Conservation (phyloP, 2,329 filamentous ascomycete genomes). For the Aspergillus luchuensis region DNA sequence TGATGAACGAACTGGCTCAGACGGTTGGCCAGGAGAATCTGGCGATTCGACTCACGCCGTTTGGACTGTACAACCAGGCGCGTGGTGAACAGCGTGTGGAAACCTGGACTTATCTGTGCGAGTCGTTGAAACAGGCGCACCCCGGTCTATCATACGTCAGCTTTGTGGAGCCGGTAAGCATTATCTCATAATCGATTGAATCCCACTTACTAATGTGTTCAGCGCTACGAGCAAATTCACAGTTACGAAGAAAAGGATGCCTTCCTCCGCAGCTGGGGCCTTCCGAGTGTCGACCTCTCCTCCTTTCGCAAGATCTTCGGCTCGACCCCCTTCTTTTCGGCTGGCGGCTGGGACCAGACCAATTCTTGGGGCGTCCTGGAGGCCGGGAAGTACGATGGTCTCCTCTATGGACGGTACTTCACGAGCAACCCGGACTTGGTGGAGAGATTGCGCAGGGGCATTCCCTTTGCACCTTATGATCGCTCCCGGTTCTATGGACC, state of each 20-base stretch:
- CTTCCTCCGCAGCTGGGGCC: conserved; percentile 53
- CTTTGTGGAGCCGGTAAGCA: conserved; percentile 54
- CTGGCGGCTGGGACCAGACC: conserved; percentile 56
- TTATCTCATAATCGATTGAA: background rate
- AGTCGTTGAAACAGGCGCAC: conserved; percentile 49
- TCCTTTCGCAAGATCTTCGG: conserved; percentile 56
- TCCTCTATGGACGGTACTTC: conserved; percentile 53
- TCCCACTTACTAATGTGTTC: background rate
- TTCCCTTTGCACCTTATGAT: conserved; percentile 47
- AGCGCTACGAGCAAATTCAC: conserved; percentile 56
- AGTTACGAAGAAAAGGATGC: conserved; percentile 52
- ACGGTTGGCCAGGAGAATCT: conserved; percentile 51
- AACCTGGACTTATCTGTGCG: conserved; percentile 56
- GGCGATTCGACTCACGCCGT: conserved; percentile 51
- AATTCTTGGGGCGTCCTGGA: conserved; percentile 56
- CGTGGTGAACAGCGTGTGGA: conserved; percentile 55
- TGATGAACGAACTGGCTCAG: conserved; percentile 51
- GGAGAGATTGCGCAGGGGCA: conserved; percentile 45
- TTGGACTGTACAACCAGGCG: conserved; percentile 56
- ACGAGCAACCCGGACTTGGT: conserved; percentile 55
- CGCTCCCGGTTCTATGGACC: conserved; percentile 49
- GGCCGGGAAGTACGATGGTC: conserved; percentile 50
- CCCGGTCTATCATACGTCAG: conserved; percentile 55
- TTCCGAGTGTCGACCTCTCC: conserved; percentile 49
- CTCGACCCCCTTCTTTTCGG: conserved; percentile 57